Evolutionary conservation across 805 yeast genomes (phyloP), one percentile per base, ranked within the genome.

Genomic region (Monosporozyma servazzii): DNA sequence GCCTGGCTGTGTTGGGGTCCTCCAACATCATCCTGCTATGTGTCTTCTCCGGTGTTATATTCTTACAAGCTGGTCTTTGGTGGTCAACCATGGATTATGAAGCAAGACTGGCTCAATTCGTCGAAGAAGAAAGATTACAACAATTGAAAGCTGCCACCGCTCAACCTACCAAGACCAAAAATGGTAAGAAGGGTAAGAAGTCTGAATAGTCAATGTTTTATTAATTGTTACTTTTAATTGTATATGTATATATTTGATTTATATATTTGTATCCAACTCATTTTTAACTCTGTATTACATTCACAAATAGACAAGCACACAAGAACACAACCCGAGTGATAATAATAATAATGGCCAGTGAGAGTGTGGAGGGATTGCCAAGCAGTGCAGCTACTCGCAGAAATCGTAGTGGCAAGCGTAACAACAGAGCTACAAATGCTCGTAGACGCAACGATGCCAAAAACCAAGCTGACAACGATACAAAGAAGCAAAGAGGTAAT

Each of bases 1-100:
- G 98, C 30, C 70, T 91, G 61, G 88, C 87, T 57, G 96, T 93
- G 40, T 79, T 93, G 62, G 96, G 93, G 41, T 97, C 98, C 5
- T 82, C 93, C 29, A 84, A 84, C 69, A 77, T 84, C 39, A 83
- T 91, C 75, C 75, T 87, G 58, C 79, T 86, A 8, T 66, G 88
- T 50, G 74, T 86, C 17, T 72, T 90, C 49, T 64, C 80, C 21
- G 97, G 96, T 57, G 86, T 89, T n/a, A 70, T 89, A 43, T 75
- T 86, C 9, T 76, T 93, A 58, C 98, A 93, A 72, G 82, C 79
- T 49, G 97, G 97, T 37, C 77, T 91, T 62, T 88, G 86, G 78
- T 91, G 86, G 71, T 96, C 96, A 30, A 80, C 79, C 60, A 76
- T 80, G 77, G 85, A 81, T 25, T 71, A 66, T 56, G 67, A 70